A percentile compares a stretch with the other conserved stretches of the same genome.
Evolutionary conservation across 352 stramenopile genomes (phyloP).

Genomic region (Phytophthora tentaculata): DNA sequence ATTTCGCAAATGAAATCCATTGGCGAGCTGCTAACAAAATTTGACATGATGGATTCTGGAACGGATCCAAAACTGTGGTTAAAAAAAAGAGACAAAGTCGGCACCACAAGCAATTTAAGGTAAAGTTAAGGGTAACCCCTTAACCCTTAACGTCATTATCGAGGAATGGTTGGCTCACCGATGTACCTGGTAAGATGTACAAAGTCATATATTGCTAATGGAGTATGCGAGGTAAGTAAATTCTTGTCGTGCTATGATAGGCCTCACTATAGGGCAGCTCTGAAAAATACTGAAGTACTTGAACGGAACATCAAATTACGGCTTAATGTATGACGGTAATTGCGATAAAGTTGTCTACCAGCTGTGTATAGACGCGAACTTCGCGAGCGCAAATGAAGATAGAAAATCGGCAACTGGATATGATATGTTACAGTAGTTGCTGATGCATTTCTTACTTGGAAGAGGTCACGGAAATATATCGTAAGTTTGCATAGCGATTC

Average conservation of each 20-base stretch:
- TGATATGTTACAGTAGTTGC: no score
- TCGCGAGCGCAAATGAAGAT: no score
- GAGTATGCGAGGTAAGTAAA: slow-evolving; percentile 11
- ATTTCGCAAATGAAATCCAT: slow-evolving; percentile 10
- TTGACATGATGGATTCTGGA: slow-evolving; percentile 6
- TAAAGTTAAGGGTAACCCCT: background rate
- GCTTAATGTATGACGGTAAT: no score
- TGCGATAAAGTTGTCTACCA: no score
- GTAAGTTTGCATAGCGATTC: slow-evolving; percentile 2
- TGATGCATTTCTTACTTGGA: no score
- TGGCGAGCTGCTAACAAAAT: background rate
- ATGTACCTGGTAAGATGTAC: background rate
- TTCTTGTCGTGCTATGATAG: slow-evolving; percentile 3
- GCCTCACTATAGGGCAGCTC: background rate
- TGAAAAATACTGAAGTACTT: slow-evolving; percentile 1
- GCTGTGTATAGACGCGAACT: no score
- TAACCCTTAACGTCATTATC: no score
- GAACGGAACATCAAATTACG: no score
- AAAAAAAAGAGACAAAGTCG: background rate
- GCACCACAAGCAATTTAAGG: background rate
- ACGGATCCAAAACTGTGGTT: slow-evolving; percentile 2
- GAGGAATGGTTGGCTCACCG: slow-evolving; percentile 4
- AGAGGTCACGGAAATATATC: slow-evolving; percentile 1
- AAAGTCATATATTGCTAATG: background rate
- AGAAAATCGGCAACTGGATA: no score